phyloP scores from a whole-genome alignment of 805 yeast species.

The Candida nitratophila region DNA sequence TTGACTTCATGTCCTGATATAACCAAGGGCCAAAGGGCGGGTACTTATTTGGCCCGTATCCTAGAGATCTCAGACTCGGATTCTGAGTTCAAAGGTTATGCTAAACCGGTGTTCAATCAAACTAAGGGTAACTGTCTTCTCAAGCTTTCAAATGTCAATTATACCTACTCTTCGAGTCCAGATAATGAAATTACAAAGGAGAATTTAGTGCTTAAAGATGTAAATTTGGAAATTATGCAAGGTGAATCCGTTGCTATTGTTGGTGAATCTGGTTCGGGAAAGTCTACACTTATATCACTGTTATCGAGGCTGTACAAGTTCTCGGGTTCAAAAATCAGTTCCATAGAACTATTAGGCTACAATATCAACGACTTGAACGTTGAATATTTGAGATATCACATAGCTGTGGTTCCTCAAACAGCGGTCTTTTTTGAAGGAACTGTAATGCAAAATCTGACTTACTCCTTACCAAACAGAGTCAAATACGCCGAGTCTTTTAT shows the following conservation, averaged over 20 bases:
- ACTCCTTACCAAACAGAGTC: slow-evolving; percentile 36
- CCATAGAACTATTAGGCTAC: slow-evolving; percentile 31
- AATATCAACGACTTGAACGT: slow-evolving; percentile 42
- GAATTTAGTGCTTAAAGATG: slow-evolving; percentile 28
- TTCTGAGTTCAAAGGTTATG: slow-evolving; percentile 31
- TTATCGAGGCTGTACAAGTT: slow-evolving; percentile 43
- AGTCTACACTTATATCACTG: slow-evolving; percentile 64
- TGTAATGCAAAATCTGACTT: slow-evolving; percentile 60
- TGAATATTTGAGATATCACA: slow-evolving; percentile 39
- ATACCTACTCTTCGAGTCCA: slow-evolving; percentile 36
- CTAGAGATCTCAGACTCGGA: slow-evolving; percentile 26
- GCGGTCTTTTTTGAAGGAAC: slow-evolving; percentile 70
- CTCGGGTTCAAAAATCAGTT: neutral
- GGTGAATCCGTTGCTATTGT: slow-evolving; percentile 58
- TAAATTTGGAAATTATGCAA: slow-evolving; percentile 34
- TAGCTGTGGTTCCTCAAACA: slow-evolving; percentile 71
- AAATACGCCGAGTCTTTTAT: neutral
- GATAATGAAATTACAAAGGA: slow-evolving; percentile 2
- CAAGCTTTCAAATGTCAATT: slow-evolving; percentile 40
- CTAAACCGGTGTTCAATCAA: slow-evolving; percentile 28
- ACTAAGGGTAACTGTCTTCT: no score
- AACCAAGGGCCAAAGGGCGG: slow-evolving; percentile 73
- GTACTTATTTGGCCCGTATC: slow-evolving; percentile 41
- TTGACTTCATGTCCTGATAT: slow-evolving; percentile 71
- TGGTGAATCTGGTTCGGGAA: slow-evolving; percentile 91